These are phyloP conservation scores for Phalaenopsis equestris DNA, from an alignment of 106 monocot genomes.

Conservation along the genomic window DNA sequence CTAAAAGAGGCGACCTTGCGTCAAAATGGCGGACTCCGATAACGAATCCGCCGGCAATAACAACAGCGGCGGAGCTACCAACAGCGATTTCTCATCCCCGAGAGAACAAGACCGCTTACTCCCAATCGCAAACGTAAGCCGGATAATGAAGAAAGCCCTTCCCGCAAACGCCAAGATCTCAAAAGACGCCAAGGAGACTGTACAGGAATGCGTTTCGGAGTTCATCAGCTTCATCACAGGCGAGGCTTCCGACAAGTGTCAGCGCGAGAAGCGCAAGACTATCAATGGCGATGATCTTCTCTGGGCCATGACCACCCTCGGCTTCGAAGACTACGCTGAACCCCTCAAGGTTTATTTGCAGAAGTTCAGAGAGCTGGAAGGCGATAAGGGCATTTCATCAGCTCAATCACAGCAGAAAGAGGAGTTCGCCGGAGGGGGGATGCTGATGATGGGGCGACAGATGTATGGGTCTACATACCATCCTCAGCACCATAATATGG, in stretches of 20 bases:
- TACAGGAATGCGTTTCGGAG: slow-evolving; percentile 17
- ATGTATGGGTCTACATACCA: slow-evolving; percentile 16
- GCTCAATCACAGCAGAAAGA: slow-evolving; percentile 8
- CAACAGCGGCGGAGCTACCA: slow-evolving; percentile 12
- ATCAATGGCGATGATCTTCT: slow-evolving; percentile 48
- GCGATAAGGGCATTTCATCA: slow-evolving; percentile 24
- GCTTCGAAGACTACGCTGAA: slow-evolving; percentile 64
- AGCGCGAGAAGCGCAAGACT: slow-evolving; percentile 52
- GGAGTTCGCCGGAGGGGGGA: slow-evolving; percentile 3
- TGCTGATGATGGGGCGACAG: slow-evolving; percentile 29
- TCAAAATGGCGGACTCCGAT: slow-evolving; percentile 43
- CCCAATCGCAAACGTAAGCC: slow-evolving; percentile 49
- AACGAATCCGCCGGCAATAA: slow-evolving; percentile 34
- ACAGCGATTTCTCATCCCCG: slow-evolving; percentile 15
- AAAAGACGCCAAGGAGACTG: slow-evolving; percentile 15
- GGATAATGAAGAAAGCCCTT: slow-evolving; percentile 39
- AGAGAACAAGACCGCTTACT: slow-evolving; percentile 41
- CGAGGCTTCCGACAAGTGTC: slow-evolving; percentile 62
- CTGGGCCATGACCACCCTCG: slow-evolving; percentile 49
- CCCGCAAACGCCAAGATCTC: slow-evolving; percentile 19
- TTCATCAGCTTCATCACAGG: slow-evolving; percentile 22
- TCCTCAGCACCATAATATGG: slow-evolving; percentile 21
- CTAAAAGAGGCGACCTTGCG: neutral
- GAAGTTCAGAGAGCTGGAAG: slow-evolving; percentile 53
- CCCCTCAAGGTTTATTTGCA: slow-evolving; percentile 64